Evolutionary conservation across 1,284 basidiomycete genomes (phyloP).

Genomic region (Cutaneotrichosporon daszewskae): DNA sequence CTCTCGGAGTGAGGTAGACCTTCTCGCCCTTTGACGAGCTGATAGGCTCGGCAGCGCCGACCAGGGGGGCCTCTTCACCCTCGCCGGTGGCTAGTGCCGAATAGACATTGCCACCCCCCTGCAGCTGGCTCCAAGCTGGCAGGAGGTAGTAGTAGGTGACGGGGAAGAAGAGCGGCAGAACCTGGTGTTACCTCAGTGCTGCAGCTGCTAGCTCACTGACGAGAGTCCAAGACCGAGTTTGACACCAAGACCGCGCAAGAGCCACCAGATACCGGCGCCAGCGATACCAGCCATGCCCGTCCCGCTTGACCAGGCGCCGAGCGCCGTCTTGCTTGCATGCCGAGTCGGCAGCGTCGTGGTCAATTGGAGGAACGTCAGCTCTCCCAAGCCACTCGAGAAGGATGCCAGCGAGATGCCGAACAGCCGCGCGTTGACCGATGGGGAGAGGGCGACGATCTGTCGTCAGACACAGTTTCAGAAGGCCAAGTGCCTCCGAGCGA

Average conservation of each 20-base stretch:
- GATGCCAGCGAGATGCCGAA: conserved; percentile 84
- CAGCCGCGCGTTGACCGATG: conserved; percentile 63
- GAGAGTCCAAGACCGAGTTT: conserved; percentile 74
- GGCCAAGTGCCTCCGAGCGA: background rate
- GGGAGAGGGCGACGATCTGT: conserved; percentile 74
- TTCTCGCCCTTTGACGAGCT: no score
- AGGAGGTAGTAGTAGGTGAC: conserved; percentile 68
- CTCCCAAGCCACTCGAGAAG: conserved; percentile 86
- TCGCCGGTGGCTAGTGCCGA: conserved; percentile 26
- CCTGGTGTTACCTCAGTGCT: conserved; percentile 49
- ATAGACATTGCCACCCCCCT: conserved; percentile 15
- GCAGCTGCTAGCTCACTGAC: conserved; percentile 23
- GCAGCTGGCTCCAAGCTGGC: conserved; percentile 48
- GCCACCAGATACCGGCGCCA: conserved; percentile 93
- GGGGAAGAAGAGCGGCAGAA: conserved; percentile 71
- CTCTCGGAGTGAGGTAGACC: conserved; percentile 53
- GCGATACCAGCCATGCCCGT: conserved; percentile 91
- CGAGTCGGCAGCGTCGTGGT: conserved; percentile 61
- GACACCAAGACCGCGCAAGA: conserved; percentile 79
- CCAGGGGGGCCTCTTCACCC: conserved; percentile 15
- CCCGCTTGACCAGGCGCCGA: conserved; percentile 75
- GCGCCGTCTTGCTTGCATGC: conserved; percentile 43
- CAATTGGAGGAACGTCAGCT: conserved; percentile 89
- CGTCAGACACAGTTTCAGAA: background rate
- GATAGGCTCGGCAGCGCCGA: background rate